These are phyloP conservation scores for Colletotrichum caudatum DNA, from an alignment of 2,329 filamentous ascomycete species.

Conservation along the genomic window DNA sequence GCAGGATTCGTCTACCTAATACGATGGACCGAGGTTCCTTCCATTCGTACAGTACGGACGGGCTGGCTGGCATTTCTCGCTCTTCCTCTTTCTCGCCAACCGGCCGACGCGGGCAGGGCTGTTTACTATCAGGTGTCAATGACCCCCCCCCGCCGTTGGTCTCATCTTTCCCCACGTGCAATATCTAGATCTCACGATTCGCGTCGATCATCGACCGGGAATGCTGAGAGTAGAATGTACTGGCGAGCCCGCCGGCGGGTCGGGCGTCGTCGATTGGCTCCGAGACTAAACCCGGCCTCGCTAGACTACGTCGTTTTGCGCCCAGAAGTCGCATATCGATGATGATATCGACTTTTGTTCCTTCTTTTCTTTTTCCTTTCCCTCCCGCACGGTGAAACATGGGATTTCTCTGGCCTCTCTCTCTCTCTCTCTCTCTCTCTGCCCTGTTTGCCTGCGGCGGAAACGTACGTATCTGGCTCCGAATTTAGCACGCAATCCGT, in stretches of 20 bases:
- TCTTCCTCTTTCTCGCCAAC: background rate
- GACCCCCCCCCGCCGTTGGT: slow-evolving; percentile 1
- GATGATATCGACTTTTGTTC: slow-evolving; percentile 38
- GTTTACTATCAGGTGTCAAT: background rate
- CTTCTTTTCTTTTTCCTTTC: too few species aligned
- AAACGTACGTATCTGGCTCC: slow-evolving; percentile 19
- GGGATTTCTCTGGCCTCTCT: slow-evolving; percentile 34
- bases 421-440: too few species aligned
- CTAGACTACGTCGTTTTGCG: background rate
- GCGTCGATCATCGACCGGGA: slow-evolving; percentile 26
- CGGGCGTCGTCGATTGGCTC: background rate
- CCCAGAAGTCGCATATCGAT: slow-evolving; percentile 22
- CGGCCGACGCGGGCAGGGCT: background rate
- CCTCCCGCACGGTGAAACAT: slow-evolving; percentile 34
- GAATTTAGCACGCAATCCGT: slow-evolving; percentile 29
- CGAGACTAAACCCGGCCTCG: background rate
- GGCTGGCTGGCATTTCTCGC: background rate
- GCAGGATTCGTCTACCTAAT: background rate
- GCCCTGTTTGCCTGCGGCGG: background rate
- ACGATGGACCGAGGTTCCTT: background rate
- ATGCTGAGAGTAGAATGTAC: background rate
- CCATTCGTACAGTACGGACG: background rate
- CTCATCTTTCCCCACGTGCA: slow-evolving; percentile 31
- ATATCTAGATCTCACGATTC: slow-evolving; percentile 33
- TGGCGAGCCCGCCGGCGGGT: background rate